Base-by-base conservation (phyloP, 2,329 filamentous ascomycete genomes). In the Neofusicoccum ribis region DNA sequence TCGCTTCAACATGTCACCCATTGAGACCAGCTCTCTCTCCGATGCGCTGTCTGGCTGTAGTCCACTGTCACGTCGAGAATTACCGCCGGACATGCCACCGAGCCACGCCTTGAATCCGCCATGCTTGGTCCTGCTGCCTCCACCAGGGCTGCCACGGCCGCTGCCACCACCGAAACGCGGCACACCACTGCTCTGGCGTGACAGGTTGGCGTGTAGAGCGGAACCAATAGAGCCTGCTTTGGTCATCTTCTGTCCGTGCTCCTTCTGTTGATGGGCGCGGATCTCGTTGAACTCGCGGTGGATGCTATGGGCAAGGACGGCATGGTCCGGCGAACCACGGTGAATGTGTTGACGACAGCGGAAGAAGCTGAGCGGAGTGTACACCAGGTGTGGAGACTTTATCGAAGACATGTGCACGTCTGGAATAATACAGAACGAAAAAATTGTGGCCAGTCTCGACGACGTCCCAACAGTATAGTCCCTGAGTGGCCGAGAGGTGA, bases 361-460 rank as follows among this genome's bases (percentile, higher is more conserved):
- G 73, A 83, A 81, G 72, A 83, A 82, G 11, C 76, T 78, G 14
- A 81, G 68, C 0, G 81, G 80, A 0, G 79, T 76, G 15, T 77
- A 76, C 7, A 69, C 68, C n/a, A 75, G 69, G 68, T 68, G 73
- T 52, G 44, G 65, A 66, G 66, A 65, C 51, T 65, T 70, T 27
- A 69, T 71, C 73, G 31, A 73, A 69, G 77, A 72, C 17, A 71
- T 73, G 66, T 81, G 77, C 12, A 80, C 75, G 51, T 80, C 77
- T 34, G 78, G 76, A 65, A 80, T 79, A 6, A 77, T 76, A 65
- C 79, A 82, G 69, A 83, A 82, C 5, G 80, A 74, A 63, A 64
- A 64, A 9, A 64, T 44, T 5, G 61, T 64, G 17, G 50, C 61
- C 6, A 50, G 50, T 9, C 61, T 50, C 4, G 56, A 27, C 15